Evolutionary conservation across 495 filamentous ascomycete species (phyloP).

Genomic region (Xylaria scruposa): DNA sequence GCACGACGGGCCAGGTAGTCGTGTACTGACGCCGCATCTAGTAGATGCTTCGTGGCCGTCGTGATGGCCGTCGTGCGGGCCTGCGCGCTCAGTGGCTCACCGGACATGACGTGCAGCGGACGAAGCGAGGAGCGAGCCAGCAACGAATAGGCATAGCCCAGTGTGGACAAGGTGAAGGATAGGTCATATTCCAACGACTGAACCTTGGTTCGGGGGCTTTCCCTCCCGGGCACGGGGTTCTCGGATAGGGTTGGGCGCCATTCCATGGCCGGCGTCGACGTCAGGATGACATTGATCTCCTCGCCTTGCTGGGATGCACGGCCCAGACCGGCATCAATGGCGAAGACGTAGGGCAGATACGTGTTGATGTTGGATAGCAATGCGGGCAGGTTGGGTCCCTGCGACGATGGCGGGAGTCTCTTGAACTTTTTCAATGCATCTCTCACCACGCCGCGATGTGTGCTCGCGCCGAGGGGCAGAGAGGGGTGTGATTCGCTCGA

Average conservation of each 20-base stretch:
- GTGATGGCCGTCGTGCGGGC: slow-evolving; percentile 72
- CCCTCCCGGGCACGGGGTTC: slow-evolving; percentile 60
- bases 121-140: slow-evolving; percentile 66
- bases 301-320: slow-evolving; percentile 58
- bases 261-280: slow-evolving; percentile 62
- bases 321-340: slow-evolving; percentile 72
- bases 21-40: slow-evolving; percentile 82
- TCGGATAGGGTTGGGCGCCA: slow-evolving; percentile 83
- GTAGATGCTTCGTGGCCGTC: slow-evolving; percentile 76
- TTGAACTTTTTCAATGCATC: slow-evolving; percentile 83
- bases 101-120: slow-evolving; percentile 58
- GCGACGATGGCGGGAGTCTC: slow-evolving; percentile 70
- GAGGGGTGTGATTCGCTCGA: slow-evolving; percentile 79
- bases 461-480: slow-evolving; percentile 76
- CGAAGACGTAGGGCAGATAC: slow-evolving; percentile 81
- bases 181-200: slow-evolving; percentile 83
- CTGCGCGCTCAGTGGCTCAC: slow-evolving; percentile 65
- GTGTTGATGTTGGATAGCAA: slow-evolving; percentile 70
- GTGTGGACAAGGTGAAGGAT: slow-evolving; percentile 74
- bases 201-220: slow-evolving; percentile 67
- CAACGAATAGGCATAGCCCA: slow-evolving; percentile 74
- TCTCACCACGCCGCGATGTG: slow-evolving; percentile 77
- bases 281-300: slow-evolving; percentile 66
- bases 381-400: slow-evolving; percentile 67
- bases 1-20: slow-evolving; percentile 64